A percentile compares a stretch with the other conserved stretches of the same genome.
Evolutionary conservation across 805 yeast species (phyloP).

Genomic region (Metschnikowia picachoensis): DNA sequence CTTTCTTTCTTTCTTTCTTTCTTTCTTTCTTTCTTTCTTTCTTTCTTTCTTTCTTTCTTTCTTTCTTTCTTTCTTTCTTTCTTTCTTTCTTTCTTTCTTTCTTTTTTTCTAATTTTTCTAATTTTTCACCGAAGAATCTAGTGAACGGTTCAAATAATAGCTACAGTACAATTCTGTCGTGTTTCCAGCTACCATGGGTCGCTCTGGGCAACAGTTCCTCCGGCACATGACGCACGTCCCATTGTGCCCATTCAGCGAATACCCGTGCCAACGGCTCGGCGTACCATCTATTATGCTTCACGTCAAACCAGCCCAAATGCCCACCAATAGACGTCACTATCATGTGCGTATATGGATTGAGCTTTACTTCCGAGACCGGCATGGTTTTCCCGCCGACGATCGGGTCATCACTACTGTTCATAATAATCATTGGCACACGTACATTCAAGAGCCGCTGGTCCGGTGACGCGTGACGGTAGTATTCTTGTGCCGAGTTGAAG

Average conservation of each 20-base stretch:
- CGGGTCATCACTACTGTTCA: conserved; percentile 67
- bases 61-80: neutral
- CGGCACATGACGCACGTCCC: conserved; percentile 19
- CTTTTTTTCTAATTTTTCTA: neutral
- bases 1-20: no score
- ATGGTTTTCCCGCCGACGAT: conserved; percentile 50
- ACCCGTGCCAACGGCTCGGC: conserved; percentile 33
- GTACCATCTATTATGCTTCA: conserved; percentile 35
- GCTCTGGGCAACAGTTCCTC: conserved; percentile 27
- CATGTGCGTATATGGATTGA: conserved; percentile 57
- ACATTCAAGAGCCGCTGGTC: conserved; percentile 51
- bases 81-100: neutral
- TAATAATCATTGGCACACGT: conserved; percentile 57
- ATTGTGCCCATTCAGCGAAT: conserved; percentile 30
- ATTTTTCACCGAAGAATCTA: neutral
- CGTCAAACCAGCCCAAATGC: conserved; percentile 54
- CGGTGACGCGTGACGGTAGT: conserved; percentile 65
- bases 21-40: no score
- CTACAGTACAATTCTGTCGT: conserved; percentile 27
- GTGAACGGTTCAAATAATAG: neutral
- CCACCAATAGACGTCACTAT: conserved; percentile 67
- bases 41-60: no score
- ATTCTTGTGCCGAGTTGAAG: conserved; percentile 55
- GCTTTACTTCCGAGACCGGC: conserved; percentile 46
- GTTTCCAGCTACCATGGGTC: conserved; percentile 28